Percentiles rank a stretch among this genome's conserved stretches.
Conservation (phyloP, 1,139 yeast species). For the Yamadazyma kanchanaburiensis region DNA sequence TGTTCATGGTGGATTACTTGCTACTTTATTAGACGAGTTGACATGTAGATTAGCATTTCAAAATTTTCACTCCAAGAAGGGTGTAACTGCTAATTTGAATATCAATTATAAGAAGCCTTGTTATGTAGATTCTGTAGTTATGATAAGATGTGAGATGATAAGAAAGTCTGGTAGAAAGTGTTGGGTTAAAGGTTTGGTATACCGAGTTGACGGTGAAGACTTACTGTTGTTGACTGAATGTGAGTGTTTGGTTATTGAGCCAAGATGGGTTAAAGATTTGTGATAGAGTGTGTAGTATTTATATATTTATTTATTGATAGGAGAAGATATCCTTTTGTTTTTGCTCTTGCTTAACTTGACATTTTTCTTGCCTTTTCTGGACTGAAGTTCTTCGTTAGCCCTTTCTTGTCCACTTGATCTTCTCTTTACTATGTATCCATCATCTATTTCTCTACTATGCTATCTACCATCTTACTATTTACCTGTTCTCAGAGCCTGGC, state of each 20-base stretch:
- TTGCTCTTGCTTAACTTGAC: too few relatives aligned
- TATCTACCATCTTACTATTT: too few relatives aligned
- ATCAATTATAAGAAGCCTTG: constrained; percentile 41
- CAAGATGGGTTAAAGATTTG: constrained; percentile 43
- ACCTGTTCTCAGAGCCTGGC: too few relatives aligned
- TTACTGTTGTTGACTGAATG: constrained; percentile 32
- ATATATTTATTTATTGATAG: too few relatives aligned
- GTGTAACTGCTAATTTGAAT: constrained; percentile 47
- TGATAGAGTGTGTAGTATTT: too few relatives aligned
- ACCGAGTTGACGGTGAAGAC: constrained; percentile 16
- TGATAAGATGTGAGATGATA: constrained; percentile 32
- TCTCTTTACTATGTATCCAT: too few relatives aligned
- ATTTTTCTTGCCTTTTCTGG: too few relatives aligned
- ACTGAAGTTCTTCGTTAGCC: too few relatives aligned
- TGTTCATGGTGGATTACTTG: constrained; percentile 56
- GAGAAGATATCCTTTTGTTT: too few relatives aligned
- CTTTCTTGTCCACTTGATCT: too few relatives aligned
- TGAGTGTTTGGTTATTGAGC: constrained; percentile 45
- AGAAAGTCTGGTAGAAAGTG: constrained; percentile 42
- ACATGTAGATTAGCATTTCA: constrained; percentile 53
- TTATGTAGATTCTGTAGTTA: constrained; percentile 27
- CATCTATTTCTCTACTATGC: too few relatives aligned
- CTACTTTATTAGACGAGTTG: constrained; percentile 51
- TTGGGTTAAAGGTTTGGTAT: constrained; percentile 40
- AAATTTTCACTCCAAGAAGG: constrained; percentile 38